Evolutionary conservation across 176 grass and related monocot genomes (phyloP), one percentile per base, ranked within the genome.

Genomic region (Juncus effusus): DNA sequence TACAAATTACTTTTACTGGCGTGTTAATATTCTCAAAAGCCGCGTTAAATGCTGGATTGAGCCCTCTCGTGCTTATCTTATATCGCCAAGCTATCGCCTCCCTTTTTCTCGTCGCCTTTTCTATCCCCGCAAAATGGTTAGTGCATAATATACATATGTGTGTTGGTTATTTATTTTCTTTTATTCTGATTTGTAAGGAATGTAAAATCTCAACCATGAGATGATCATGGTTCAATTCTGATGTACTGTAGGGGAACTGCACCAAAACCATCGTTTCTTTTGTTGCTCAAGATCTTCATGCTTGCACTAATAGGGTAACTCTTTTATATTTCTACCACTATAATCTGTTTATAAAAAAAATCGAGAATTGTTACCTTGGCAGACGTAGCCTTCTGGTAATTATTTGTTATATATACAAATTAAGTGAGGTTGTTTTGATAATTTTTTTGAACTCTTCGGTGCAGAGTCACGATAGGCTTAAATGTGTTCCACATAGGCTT

Each of bases 1-100:
- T 90, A 70, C 90, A 95, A 61, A 2, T 79, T 2, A 83, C 78
- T 40, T 90, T 86, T 67, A 63, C 90, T 1, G 86, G 79, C 5
- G 55, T 86, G 63, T 95, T 82, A 38, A 75, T 90, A 11, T 42
- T 95, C 36, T 79, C 80, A 9, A 95, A 89, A 76, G 85, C 83
- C 2, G 82, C 83, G 3, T 89, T 95, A 41, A 68, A 89, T 53
- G 38, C 42, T 10, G 86, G 83, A 6, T 59, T 86, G 51, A 89
- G 50, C 80, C 82, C 90, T 60, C 81, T 70, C 38, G 80, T 95
- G 4, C 86, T 95, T 85, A 65, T 95, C 83, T 86, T 95, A 64
- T 95, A 95, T 56, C 85, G 90, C 6, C 90, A 95, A 82, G 82
- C 80, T 0, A 66, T 57, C 16, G 90, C 79, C 36, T 61, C 80